phyloP scores from a whole-genome alignment of 768 basidiomycete species.

The Boletus rubropictus region DNA sequence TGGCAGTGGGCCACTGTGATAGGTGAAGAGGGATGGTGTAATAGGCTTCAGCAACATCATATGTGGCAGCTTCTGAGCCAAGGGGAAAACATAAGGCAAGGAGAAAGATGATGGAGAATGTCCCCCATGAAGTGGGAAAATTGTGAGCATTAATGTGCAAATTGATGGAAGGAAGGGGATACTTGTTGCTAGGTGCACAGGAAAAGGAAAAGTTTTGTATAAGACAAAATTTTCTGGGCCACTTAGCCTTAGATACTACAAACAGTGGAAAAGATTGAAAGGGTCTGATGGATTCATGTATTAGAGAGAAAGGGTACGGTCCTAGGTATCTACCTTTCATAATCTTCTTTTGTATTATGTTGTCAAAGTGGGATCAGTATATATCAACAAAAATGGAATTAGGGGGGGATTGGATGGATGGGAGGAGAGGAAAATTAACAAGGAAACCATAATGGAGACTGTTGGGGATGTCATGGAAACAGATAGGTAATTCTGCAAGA shows the following conservation, averaged over 20 bases:
- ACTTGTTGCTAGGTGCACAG: background rate
- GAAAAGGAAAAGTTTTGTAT: background rate
- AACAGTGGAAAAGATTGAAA: background rate
- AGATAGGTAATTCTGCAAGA: too few species aligned
- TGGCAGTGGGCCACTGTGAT: background rate
- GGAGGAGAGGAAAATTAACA: too few species aligned
- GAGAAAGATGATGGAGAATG: background rate
- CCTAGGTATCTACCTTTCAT: too few species aligned
- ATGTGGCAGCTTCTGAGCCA: background rate
- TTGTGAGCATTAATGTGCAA: background rate
- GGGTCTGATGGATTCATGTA: too few species aligned
- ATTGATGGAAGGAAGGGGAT: background rate
- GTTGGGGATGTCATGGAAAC: too few species aligned
- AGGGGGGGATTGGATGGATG: too few species aligned
- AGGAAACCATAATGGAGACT: too few species aligned
- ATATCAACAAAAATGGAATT: too few species aligned
- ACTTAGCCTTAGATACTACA: background rate
- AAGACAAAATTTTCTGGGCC: background rate
- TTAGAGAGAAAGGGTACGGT: too few species aligned
- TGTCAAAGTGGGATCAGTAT: too few species aligned
- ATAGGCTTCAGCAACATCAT: background rate
- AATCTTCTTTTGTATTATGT: too few species aligned
- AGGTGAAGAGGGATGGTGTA: background rate
- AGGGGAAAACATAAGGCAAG: background rate
- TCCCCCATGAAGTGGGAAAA: background rate